Evolutionary conservation across 768 basidiomycete species (phyloP).

Genomic region (Boletus eberwhitei): DNA sequence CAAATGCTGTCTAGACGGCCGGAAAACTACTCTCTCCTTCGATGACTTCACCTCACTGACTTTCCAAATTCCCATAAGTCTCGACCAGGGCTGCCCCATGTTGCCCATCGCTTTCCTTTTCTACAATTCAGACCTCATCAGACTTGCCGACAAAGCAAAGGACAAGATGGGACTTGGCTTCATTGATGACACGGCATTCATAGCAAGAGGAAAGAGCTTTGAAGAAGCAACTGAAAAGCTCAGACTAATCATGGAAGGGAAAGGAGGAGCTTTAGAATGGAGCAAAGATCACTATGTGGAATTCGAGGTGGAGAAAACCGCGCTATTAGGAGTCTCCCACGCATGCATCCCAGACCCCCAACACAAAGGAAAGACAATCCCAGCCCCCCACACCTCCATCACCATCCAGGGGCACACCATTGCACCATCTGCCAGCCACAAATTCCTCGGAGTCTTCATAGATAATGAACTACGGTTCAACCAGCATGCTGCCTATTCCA

Average conservation of each 20-base stretch:
- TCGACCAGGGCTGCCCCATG: not conserved
- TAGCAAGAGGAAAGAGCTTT: not conserved
- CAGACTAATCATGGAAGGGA: not conserved
- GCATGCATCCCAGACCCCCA: not conserved
- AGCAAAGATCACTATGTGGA: not conserved
- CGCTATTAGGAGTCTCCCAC: not conserved
- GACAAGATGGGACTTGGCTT: not conserved
- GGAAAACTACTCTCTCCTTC: not conserved
- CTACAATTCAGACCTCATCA: constrained; percentile 27
- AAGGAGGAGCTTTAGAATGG: not conserved
- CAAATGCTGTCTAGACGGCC: no score
- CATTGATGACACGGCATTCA: not conserved
- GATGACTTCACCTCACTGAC: not conserved
- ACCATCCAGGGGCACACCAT: no score
- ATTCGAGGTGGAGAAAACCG: not conserved
- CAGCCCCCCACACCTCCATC: no score
- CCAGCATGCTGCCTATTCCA: no score
- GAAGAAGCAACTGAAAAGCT: not conserved
- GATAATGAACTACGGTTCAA: no score
- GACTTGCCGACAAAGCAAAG: not conserved
- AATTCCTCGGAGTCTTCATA: no score
- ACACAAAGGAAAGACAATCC: not conserved
- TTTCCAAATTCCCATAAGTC: not conserved
- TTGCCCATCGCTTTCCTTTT: constrained; percentile 19
- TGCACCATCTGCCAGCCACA: no score